phyloP scores from a whole-genome alignment of 1,139 yeast species.

The Protomyces lactucae-debilis region DNA sequence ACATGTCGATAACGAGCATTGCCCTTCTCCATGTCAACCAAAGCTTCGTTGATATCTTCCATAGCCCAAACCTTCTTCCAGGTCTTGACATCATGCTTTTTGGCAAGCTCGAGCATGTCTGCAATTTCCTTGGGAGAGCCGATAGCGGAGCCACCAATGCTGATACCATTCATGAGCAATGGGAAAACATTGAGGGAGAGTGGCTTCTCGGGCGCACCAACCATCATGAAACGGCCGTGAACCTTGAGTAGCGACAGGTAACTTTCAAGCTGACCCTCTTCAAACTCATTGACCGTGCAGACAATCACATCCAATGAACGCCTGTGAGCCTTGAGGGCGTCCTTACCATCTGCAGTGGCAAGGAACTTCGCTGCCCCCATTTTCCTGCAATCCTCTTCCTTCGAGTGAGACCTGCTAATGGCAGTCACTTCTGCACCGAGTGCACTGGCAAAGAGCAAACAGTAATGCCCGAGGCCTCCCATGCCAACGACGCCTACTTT shows the following conservation, averaged over 20 bases:
- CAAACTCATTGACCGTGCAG: slow-evolving; percentile 41
- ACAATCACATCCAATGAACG: slow-evolving; percentile 46
- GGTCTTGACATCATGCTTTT: slow-evolving; percentile 49
- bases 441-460: slow-evolving; percentile 50
- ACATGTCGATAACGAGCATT: slow-evolving; percentile 20
- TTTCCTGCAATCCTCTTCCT: slow-evolving; percentile 46
- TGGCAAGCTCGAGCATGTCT: slow-evolving; percentile 53
- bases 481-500: slow-evolving; percentile 52
- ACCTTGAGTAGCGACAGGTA: slow-evolving; percentile 29
- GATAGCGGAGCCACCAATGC: slow-evolving; percentile 35
- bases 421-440: slow-evolving; percentile 51
- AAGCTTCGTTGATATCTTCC: slow-evolving; percentile 41
- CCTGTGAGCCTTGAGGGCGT: slow-evolving; percentile 44
- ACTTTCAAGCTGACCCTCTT: slow-evolving; percentile 41
- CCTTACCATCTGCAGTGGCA: slow-evolving; percentile 42
- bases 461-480: slow-evolving; percentile 57
- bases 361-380: slow-evolving; percentile 48
- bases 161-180: slow-evolving; percentile 25
- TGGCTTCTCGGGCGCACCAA: slow-evolving; percentile 31
- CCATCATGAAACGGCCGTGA: slow-evolving; percentile 29
- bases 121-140: slow-evolving; percentile 55
- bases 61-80: slow-evolving; percentile 59
- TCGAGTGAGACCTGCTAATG: slow-evolving; percentile 46
- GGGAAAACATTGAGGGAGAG: slow-evolving; percentile 26
- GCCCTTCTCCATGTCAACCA: slow-evolving; percentile 25